These are phyloP conservation scores for Micractinium conductrix DNA, from an alignment of 139 green algal species.

Conservation along the genomic window DNA sequence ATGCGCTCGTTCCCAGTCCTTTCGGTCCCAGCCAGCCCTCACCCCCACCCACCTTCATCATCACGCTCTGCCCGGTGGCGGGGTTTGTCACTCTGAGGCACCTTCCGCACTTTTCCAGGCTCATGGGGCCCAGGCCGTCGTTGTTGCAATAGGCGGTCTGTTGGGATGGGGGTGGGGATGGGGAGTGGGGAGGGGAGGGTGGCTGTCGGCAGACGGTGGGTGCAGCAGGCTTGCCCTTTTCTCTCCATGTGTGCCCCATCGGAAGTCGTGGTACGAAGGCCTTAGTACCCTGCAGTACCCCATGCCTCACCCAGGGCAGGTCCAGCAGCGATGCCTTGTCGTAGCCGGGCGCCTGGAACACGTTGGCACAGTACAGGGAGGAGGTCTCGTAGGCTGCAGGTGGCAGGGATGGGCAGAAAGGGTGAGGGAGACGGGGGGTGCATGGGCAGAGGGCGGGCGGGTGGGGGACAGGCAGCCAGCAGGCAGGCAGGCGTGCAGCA, in stretches of 20 bases:
- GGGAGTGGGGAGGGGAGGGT: neutral
- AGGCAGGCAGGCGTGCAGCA: too few species aligned
- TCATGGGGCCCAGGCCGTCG: conserved; percentile 15
- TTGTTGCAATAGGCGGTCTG: conserved; percentile 15
- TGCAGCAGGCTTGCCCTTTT: too few species aligned
- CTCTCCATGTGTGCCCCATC: too few species aligned
- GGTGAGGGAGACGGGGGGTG: too few species aligned
- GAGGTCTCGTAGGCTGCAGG: neutral
- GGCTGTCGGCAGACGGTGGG: too few species aligned
- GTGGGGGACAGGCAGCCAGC: too few species aligned
- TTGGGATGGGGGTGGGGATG: neutral
- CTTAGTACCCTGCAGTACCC: too few species aligned
- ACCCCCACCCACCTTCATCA: neutral
- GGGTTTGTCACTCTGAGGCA: conserved; percentile 10
- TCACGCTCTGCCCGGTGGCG: neutral
- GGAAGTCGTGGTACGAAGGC: too few species aligned
- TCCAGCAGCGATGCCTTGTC: neutral
- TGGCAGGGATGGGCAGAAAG: too few species aligned
- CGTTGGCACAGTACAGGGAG: neutral
- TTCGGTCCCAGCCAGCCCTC: too few species aligned
- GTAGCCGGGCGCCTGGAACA: neutral
- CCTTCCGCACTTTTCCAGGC: neutral
- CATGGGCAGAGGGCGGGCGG: too few species aligned
- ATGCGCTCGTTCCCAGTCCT: too few species aligned
- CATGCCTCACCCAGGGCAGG: conserved; percentile 4